A percentile compares a stretch with the other conserved stretches of the same genome.
Evolutionary conservation across 306 rosid genomes (phyloP).

Genomic region (Cicer judaicum): DNA sequence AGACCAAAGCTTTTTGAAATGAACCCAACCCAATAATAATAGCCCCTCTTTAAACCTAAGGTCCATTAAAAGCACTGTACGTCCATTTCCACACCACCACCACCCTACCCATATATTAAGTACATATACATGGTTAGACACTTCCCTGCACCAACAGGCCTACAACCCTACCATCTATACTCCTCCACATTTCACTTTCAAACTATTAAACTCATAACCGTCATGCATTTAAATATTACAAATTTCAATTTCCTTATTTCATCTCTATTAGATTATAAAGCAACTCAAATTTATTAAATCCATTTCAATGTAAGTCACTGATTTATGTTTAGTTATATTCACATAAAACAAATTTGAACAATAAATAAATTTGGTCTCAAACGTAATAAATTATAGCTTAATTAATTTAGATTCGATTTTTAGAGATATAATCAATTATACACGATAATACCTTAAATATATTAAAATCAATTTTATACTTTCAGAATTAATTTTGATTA

Average conservation of each 20-base stretch:
- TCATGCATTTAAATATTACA: conserved; percentile 15
- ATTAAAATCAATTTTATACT: too few relatives aligned
- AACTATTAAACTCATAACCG: conserved; percentile 35
- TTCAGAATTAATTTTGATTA: too few relatives aligned
- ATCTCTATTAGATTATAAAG: too few relatives aligned
- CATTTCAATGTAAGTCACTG: too few relatives aligned
- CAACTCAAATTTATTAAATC: too few relatives aligned
- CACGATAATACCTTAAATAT: too few relatives aligned
- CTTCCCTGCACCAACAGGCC: conserved; percentile 39
- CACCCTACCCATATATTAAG: conserved; percentile 5
- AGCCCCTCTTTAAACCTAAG: conserved; percentile 14
- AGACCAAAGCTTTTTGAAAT: conserved; percentile 33
- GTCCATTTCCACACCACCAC: neutral
- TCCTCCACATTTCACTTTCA: conserved; percentile 46
- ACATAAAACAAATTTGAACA: too few relatives aligned
- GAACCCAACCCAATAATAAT: conserved; percentile 31
- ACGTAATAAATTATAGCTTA: too few relatives aligned
- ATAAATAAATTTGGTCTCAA: too few relatives aligned
- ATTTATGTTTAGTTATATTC: too few relatives aligned
- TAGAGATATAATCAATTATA: too few relatives aligned
- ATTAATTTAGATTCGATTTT: too few relatives aligned
- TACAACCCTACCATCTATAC: conserved; percentile 32
- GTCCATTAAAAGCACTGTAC: conserved; percentile 48
- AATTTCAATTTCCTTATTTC: neutral
- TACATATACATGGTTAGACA: conserved; percentile 36